These are phyloP conservation scores for Emmonsiellopsis sp. DNA, from an alignment of 2,329 filamentous ascomycete species.

Conservation along the genomic window DNA sequence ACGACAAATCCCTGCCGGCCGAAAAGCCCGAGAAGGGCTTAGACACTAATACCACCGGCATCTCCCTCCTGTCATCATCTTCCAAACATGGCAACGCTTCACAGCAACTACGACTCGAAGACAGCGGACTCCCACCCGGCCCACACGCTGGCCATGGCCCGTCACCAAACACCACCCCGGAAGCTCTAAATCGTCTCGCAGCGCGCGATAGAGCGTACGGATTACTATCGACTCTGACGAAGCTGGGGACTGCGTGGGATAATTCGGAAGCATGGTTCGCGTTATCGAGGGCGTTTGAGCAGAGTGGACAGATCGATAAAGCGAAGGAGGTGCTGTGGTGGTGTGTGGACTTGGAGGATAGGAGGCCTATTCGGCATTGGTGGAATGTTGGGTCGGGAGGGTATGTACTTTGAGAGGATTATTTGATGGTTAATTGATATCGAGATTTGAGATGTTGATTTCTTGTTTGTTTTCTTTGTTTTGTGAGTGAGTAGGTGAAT, in stretches of 20 bases:
- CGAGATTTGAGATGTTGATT: too few relatives aligned
- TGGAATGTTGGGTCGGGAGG: slow-evolving; percentile 56
- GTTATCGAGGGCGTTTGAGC: slow-evolving; percentile 77
- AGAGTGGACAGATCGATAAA: slow-evolving; percentile 75
- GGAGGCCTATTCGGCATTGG: slow-evolving; percentile 71
- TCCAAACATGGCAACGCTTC: slow-evolving; percentile 8
- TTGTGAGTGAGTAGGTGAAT: not conserved
- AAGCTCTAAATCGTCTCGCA: slow-evolving; percentile 71
- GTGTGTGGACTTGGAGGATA: slow-evolving; percentile 92
- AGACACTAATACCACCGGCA: slow-evolving; percentile 18
- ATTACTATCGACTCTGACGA: slow-evolving; percentile 72
- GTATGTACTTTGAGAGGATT: slow-evolving; percentile 48
- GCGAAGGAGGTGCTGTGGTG: slow-evolving; percentile 93
- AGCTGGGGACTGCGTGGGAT: slow-evolving; percentile 82
- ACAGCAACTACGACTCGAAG: not conserved
- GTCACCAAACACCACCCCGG: slow-evolving; percentile 46
- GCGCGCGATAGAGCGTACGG: slow-evolving; percentile 83
- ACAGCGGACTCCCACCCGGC: not conserved
- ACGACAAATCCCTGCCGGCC: slow-evolving; percentile 44
- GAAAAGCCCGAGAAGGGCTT: slow-evolving; percentile 24
- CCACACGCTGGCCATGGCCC: not conserved
- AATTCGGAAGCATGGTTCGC: slow-evolving; percentile 88
- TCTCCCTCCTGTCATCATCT: slow-evolving; percentile 17
- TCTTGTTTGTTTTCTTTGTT: not conserved
- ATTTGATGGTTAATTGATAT: not conserved